Base-by-base conservation (phyloP, 2,329 filamentous ascomycete genomes). In the Triangularia setosa region DNA sequence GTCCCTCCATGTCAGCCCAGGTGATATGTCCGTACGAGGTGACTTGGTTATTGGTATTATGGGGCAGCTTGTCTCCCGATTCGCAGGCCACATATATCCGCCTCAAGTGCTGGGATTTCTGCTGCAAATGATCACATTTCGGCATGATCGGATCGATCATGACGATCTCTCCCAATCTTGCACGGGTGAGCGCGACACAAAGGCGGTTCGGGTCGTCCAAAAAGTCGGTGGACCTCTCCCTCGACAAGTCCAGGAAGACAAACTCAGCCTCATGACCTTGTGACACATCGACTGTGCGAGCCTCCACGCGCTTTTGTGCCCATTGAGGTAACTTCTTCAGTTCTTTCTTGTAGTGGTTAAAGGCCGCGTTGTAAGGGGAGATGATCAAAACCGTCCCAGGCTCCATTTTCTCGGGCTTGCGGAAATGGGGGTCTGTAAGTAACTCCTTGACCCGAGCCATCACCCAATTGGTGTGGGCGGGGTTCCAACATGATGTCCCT, bases 181-280 rank as follows among this genome's bases (percentile, higher is more conserved):
- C 79, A 2, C 81, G 73, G 0, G 80, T 82, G 7, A 82, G 72
- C 0, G 79, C 79, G 0, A 83, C 80, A 16, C 80, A 81, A 2
- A 83, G 74, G 0, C 80, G 73, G 40, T 80, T 77, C 0, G 76
- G 72, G 16, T 82, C 76, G 23, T 82, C 76, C 69, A 81, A 77
- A 58, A 82, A 81, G 0, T 73, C 74, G 0, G 78, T 76, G 0
- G 71, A 71, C 0, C 69, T 71, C 0, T 77, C 77, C n/a, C 78
- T 73, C 1, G 82, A 80, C 66, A 82, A 74, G 70, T 83, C 81
- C 0, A 83, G 72, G 33, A 81, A 78, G 0, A 83, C 79, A 4
- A 81, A 73, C 48, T 83, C 81, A 0, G 81, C 80, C 63, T 83
- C 79, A 14, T 80, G 79, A 0, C 81, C 81, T 44, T 82, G 80